A percentile compares a stretch with the other conserved stretches of the same genome.
Conservation (phyloP, 192 early-diverging fungal genomes). For the Haplosporangium gracile region DNA sequence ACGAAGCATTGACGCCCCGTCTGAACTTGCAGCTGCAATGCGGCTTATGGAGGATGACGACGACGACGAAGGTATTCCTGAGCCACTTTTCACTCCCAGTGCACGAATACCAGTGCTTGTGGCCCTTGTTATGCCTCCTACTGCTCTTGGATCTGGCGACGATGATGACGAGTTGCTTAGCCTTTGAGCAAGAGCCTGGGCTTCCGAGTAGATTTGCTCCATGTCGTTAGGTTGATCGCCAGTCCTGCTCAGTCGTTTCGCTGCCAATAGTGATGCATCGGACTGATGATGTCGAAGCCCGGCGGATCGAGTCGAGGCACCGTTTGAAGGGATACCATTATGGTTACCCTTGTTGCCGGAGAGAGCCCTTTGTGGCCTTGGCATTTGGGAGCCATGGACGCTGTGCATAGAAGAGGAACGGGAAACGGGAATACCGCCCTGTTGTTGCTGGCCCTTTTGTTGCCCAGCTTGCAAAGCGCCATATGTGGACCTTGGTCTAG, state of each 20-base stretch:
- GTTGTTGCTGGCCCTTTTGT: not conserved
- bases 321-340: not conserved
- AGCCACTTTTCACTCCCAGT: not conserved
- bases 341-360: slow-evolving; percentile 12
- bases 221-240: slow-evolving; percentile 21
- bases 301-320: not conserved
- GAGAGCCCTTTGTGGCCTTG: slow-evolving; percentile 27
- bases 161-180: slow-evolving; percentile 1
- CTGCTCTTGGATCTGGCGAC: not conserved
- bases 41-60: not conserved
- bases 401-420: slow-evolving; percentile 37
- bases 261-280: not conserved
- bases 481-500: slow-evolving; percentile 36
- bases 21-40: not conserved
- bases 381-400: slow-evolving; percentile 19
- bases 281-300: slow-evolving; percentile 34
- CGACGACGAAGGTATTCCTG: not conserved
- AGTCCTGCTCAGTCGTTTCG: slow-evolving; percentile 5
- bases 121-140: not conserved
- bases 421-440: slow-evolving; percentile 9
- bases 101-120: slow-evolving; percentile 6
- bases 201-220: slow-evolving; percentile 19
- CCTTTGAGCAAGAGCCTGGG: slow-evolving; percentile 21
- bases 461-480: slow-evolving; percentile 10
- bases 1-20: slow-evolving; percentile 18